Evolutionary conservation across 1,139 yeast species (phyloP).

Genomic region (Debaryomyces nepalensis): DNA sequence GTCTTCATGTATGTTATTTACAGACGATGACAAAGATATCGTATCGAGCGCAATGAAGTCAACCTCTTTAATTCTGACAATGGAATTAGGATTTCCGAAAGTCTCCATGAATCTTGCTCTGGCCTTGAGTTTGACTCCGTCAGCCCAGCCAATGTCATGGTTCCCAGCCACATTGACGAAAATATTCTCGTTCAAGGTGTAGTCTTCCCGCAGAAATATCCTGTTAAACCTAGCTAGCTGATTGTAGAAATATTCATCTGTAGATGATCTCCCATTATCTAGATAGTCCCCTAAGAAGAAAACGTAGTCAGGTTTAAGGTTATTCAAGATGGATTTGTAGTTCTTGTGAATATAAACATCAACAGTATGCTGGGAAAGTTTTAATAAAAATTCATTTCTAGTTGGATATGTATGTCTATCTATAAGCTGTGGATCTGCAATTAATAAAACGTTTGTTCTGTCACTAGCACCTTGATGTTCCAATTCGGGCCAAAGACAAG

Average conservation of each 20-base stretch:
- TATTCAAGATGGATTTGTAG: constrained; percentile 41
- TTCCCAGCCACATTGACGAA: constrained; percentile 54
- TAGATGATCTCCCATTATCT: constrained; percentile 55
- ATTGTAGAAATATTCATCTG: constrained; percentile 41
- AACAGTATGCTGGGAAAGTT: constrained; percentile 52
- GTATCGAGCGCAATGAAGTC: constrained; percentile 53
- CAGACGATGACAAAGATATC: constrained; percentile 44
- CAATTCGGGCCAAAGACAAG: constrained; percentile 40
- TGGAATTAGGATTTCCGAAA: constrained; percentile 48
- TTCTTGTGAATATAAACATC: constrained; percentile 54
- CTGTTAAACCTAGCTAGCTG: constrained; percentile 45
- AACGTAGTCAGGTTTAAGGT: constrained; percentile 48
- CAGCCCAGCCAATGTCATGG: constrained; percentile 61
- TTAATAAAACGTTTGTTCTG: constrained; percentile 35
- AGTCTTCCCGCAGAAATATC: constrained; percentile 35
- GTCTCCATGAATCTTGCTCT: constrained; percentile 40
- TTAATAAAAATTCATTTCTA: constrained; percentile 38
- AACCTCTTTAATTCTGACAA: constrained; percentile 38
- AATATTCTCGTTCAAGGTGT: constrained; percentile 30
- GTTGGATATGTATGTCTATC: constrained; percentile 57
- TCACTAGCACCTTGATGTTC: constrained; percentile 13
- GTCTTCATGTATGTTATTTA: constrained; percentile 30
- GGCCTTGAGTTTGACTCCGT: constrained; percentile 46
- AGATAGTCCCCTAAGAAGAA: constrained; percentile 58
- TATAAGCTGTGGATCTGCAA: constrained; percentile 54